A percentile compares a stretch with the other conserved stretches of the same genome.
Evolutionary conservation across 345 rosid genomes (phyloP).

Genomic region (Limnanthes douglasii): DNA sequence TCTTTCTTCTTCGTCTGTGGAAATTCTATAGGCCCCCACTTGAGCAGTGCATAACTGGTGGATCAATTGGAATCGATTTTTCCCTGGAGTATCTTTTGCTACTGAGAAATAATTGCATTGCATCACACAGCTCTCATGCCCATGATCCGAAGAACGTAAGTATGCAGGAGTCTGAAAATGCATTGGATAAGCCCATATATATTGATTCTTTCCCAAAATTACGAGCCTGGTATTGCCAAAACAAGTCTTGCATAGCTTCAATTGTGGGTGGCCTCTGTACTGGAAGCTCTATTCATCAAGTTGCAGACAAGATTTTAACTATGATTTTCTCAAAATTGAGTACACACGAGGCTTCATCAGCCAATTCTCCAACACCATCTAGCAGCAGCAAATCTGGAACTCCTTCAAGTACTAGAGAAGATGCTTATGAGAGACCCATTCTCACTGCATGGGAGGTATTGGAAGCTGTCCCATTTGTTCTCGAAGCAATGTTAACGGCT

Average conservation of each 20-base stretch:
- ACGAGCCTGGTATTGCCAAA: constrained; percentile 58
- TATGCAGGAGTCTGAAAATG: constrained; percentile 8
- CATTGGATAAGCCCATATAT: constrained; percentile 22
- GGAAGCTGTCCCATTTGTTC: constrained; percentile 49
- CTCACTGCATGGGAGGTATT: constrained; percentile 60
- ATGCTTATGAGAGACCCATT: constrained; percentile 29
- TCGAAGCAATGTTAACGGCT: constrained; percentile 54
- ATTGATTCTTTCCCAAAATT: constrained; percentile 42
- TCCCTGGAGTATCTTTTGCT: constrained; percentile 42
- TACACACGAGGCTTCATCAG: constrained; percentile 16
- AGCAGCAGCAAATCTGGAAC: constrained; percentile 21
- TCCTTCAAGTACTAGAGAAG: constrained; percentile 23
- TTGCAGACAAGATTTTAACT: constrained; percentile 34
- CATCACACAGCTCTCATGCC: constrained; percentile 12
- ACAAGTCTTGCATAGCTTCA: constrained; percentile 46
- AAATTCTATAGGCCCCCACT: constrained; percentile 48
- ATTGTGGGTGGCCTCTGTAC: constrained; percentile 29
- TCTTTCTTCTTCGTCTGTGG: constrained; percentile 62
- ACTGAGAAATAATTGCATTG: constrained; percentile 27
- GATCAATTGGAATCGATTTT: constrained; percentile 26
- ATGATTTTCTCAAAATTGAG: constrained; percentile 46
- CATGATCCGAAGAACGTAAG: constrained; percentile 11
- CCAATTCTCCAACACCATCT: constrained; percentile 22
- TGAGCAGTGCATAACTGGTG: constrained; percentile 23
- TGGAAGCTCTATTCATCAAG: constrained; percentile 43